These are phyloP conservation scores for Phellopilus nigrolimitatus DNA, from an alignment of 1,284 basidiomycete genomes.

Conservation along the genomic window DNA sequence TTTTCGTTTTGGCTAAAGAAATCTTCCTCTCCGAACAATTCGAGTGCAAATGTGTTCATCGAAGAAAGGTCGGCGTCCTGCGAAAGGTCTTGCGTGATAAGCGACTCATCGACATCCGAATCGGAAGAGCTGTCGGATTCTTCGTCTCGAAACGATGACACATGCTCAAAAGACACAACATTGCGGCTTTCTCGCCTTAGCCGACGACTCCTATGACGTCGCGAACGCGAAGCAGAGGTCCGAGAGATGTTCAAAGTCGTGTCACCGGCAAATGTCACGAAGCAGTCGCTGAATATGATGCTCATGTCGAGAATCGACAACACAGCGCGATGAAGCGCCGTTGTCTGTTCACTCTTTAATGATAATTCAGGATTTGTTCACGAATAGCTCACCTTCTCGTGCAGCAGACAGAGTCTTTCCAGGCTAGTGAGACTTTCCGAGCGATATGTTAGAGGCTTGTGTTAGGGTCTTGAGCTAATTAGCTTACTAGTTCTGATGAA, in stretches of 20 bases:
- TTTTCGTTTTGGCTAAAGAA: conserved; percentile 49
- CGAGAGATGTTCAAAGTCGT: conserved; percentile 37
- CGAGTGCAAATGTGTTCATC: conserved; percentile 33
- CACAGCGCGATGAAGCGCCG: conserved; percentile 58
- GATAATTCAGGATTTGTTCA: not conserved
- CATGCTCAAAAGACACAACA: conserved; percentile 35
- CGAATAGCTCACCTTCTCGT: conserved; percentile 46
- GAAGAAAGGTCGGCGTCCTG: conserved; percentile 41
- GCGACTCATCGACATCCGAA: conserved; percentile 34
- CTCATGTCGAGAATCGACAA: conserved; percentile 70
- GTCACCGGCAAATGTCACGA: conserved; percentile 55
- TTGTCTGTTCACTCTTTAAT: conserved; percentile 40
- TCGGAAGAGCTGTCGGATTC: conserved; percentile 32
- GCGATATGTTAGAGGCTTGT: conserved; percentile 12
- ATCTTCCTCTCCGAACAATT: conserved; percentile 40
- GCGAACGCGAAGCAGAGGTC: conserved; percentile 3
- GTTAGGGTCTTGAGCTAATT: conserved; percentile 4
- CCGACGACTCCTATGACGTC: conserved; percentile 55
- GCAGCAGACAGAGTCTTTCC: conserved; percentile 61
- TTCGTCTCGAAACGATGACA: conserved; percentile 43
- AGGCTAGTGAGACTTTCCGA: conserved; percentile 67
- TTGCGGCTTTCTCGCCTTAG: conserved; percentile 47
- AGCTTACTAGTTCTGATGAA: conserved; percentile 72
- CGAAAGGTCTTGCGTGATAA: conserved; percentile 24
- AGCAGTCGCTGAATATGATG: conserved; percentile 60